Evolutionary conservation across 2,329 filamentous ascomycete genomes (phyloP).

Genomic region (Venturia oleaginea): DNA sequence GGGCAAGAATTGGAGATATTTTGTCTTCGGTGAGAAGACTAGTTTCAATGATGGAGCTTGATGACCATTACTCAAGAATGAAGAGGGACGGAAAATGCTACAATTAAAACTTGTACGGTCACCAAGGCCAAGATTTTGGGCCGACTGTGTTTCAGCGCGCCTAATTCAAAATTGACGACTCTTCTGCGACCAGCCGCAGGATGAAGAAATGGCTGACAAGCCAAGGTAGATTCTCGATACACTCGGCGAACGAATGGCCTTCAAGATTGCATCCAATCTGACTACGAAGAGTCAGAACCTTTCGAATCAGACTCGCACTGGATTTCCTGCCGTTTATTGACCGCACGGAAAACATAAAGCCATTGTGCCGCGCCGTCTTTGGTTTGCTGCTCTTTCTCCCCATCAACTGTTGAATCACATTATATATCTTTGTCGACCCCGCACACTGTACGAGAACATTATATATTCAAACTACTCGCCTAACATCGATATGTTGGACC

Average conservation of each 20-base stretch:
- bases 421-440: neutral
- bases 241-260: neutral
- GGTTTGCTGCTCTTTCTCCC: neutral
- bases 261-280: neutral
- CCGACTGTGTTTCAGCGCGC: too few relatives aligned
- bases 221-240: neutral
- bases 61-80: neutral
- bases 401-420: neutral
- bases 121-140: neutral
- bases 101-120: neutral
- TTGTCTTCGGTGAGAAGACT: conserved; percentile 57
- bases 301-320: neutral
- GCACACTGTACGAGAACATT: neutral
- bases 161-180: neutral
- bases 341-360: neutral
- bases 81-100: neutral
- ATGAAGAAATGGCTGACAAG: neutral
- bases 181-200: neutral
- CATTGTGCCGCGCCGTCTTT: neutral
- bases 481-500: neutral
- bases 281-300: neutral
- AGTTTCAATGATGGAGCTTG: neutral
- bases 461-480: neutral
- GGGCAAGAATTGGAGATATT: conserved; percentile 66
- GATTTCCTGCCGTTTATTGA: neutral